Conservation (phyloP, 1,284 basidiomycete genomes). For the Pseudozyma sp. region DNA sequence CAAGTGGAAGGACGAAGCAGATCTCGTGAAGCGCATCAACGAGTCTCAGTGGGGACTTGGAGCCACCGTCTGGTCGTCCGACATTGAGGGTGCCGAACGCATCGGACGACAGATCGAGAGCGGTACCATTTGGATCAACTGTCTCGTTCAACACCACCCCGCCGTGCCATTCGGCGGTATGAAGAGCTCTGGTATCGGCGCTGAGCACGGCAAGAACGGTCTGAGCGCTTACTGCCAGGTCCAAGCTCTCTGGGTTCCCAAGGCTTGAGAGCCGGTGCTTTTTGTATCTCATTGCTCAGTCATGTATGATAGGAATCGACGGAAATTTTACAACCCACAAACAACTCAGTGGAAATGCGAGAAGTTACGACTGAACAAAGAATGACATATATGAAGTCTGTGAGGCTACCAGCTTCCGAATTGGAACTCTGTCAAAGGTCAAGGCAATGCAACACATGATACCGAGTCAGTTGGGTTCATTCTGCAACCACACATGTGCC, state of each 20-base stretch:
- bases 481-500: background rate
- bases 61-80: conserved; percentile 31
- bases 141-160: conserved; percentile 17
- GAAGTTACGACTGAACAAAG: too few relatives aligned
- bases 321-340: too few relatives aligned
- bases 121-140: conserved; percentile 37
- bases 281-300: too few relatives aligned
- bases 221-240: conserved; percentile 23
- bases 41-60: conserved; percentile 46
- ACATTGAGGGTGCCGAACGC: conserved; percentile 24
- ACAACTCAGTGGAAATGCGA: too few relatives aligned
- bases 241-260: conserved; percentile 25
- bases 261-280: background rate
- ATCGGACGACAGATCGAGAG: conserved; percentile 42
- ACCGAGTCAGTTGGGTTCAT: background rate
- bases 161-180: conserved; percentile 41
- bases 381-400: too few relatives aligned
- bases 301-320: too few relatives aligned
- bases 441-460: background rate
- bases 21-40: conserved; percentile 45
- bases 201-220: conserved; percentile 27
- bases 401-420: conserved; percentile 20
- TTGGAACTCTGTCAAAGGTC: conserved; percentile 16
- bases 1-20: conserved; percentile 50
- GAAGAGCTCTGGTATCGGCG: conserved; percentile 39